Conservation (phyloP, 768 basidiomycete species). For the Lactarius psammicola region DNA sequence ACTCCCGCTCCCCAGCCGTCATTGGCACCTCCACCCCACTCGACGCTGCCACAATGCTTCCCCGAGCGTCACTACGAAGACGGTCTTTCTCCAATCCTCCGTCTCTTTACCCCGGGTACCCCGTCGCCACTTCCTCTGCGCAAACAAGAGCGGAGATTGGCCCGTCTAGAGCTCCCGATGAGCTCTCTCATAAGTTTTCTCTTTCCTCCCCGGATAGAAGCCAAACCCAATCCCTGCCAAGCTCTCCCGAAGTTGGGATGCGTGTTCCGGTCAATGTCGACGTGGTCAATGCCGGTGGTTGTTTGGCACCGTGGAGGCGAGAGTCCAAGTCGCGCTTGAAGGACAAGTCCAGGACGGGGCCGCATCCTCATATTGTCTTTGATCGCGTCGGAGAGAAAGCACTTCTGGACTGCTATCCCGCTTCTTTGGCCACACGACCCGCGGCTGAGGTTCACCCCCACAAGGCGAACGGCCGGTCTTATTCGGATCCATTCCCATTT, state of each 20-base stretch:
- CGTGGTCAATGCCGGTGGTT: conserved; percentile 36
- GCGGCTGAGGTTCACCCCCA: conserved; percentile 32
- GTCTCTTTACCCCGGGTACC: background rate
- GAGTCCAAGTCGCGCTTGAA: conserved; percentile 36
- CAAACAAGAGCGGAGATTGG: conserved; percentile 48
- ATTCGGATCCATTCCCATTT: conserved; percentile 62
- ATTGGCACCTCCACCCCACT: background rate
- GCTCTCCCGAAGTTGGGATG: conserved; percentile 15
- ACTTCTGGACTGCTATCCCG: conserved; percentile 25
- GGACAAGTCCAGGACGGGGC: conserved; percentile 29
- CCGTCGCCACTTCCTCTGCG: conserved; percentile 5
- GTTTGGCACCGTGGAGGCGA: conserved; percentile 46
- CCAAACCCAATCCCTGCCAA: conserved; percentile 27
- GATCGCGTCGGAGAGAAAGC: conserved; percentile 16
- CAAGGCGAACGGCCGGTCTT: conserved; percentile 56
- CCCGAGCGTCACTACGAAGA: conserved; percentile 1
- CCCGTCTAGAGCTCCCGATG: conserved; percentile 46
- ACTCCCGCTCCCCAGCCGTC: conserved; percentile 1
- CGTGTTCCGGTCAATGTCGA: conserved; percentile 22
- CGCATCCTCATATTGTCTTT: conserved; percentile 17
- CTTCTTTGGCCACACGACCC: conserved; percentile 24
- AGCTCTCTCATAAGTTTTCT: conserved; percentile 56
- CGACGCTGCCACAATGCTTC: background rate
- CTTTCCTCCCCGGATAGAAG: conserved; percentile 40
- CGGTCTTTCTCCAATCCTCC: conserved; percentile 19